Conservation (phyloP, 164 flowering plant species). For the Sedum album region DNA sequence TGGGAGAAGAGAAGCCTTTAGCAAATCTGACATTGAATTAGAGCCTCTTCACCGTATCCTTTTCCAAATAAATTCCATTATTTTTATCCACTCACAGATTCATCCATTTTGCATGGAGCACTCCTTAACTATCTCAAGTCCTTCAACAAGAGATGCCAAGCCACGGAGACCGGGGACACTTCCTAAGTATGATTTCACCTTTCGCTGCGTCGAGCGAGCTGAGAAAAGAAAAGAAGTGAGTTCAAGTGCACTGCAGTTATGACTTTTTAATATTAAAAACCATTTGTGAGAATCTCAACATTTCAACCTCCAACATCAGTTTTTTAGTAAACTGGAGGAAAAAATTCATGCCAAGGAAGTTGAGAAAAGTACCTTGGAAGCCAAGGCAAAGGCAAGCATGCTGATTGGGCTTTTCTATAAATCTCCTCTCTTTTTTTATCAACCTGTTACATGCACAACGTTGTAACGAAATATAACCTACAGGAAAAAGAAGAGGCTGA, state of each 20-base stretch:
- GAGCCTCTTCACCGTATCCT: background rate
- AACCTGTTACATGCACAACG: background rate
- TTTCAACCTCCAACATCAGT: constrained; percentile 29
- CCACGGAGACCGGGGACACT: constrained; percentile 27
- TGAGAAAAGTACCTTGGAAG: constrained; percentile 11
- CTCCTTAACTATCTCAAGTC: constrained; percentile 22
- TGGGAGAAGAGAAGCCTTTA: background rate
- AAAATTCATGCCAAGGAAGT: constrained; percentile 54
- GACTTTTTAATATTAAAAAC: background rate
- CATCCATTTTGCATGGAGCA: background rate
- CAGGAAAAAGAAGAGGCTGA: constrained; percentile 93
- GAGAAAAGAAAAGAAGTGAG: constrained; percentile 88
- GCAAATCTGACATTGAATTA: background rate
- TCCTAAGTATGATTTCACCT: constrained; percentile 31
- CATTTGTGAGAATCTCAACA: background rate
- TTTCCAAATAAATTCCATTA: background rate
- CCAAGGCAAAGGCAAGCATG: constrained; percentile 8
- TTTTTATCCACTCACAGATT: too few species aligned
- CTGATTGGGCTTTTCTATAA: background rate
- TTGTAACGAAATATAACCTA: background rate
- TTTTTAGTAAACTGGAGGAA: constrained; percentile 82
- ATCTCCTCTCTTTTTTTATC: too few species aligned
- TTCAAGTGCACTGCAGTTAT: constrained; percentile 5
- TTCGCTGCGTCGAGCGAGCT: constrained; percentile 86
- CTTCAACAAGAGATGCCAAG: constrained; percentile 42